Percentiles rank a stretch among this genome's conserved stretches.
phyloP scores from a whole-genome alignment of 1,139 yeast species.

The Yamadazyma diddensiae region DNA sequence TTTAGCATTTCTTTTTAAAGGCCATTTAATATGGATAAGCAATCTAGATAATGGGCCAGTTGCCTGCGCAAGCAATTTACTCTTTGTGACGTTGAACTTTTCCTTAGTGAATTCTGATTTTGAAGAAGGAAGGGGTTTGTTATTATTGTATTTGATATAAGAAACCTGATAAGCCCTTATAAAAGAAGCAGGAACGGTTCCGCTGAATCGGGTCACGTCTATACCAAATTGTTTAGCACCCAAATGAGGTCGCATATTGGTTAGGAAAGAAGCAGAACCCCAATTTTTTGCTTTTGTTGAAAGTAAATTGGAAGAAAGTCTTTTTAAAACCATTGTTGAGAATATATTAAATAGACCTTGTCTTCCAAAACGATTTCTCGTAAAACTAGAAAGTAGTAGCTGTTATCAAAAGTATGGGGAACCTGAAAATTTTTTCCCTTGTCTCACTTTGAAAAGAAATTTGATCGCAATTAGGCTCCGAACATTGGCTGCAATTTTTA shows the following conservation, averaged over 20 bases:
- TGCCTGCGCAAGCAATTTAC: constrained; percentile 43
- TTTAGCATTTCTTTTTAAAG: constrained; percentile 47
- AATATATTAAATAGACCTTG: background rate
- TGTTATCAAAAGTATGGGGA: constrained; percentile 2
- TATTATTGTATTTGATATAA: background rate
- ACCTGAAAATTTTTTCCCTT: constrained; percentile 5
- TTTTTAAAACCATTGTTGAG: background rate
- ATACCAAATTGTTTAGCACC: too few species aligned
- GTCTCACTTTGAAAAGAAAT: background rate
- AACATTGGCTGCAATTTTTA: constrained; percentile 3
- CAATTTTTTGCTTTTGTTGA: too few species aligned
- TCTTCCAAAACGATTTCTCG: background rate
- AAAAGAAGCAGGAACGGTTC: constrained; percentile 1
- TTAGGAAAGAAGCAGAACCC: too few species aligned
- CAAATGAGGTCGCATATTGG: too few species aligned
- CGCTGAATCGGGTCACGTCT: too few species aligned
- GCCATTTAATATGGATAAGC: constrained; percentile 56
- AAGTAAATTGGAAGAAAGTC: background rate
- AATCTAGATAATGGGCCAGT: constrained; percentile 41
- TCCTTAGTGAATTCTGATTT: background rate
- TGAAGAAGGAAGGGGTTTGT: background rate
- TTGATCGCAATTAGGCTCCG: constrained; percentile 1
- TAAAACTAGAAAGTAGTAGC: background rate
- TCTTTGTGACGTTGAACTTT: constrained; percentile 25
- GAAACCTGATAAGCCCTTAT: background rate